These are phyloP conservation scores for Colletotrichum sp. DNA, from an alignment of 2,329 filamentous ascomycete species.

Conservation along the genomic window DNA sequence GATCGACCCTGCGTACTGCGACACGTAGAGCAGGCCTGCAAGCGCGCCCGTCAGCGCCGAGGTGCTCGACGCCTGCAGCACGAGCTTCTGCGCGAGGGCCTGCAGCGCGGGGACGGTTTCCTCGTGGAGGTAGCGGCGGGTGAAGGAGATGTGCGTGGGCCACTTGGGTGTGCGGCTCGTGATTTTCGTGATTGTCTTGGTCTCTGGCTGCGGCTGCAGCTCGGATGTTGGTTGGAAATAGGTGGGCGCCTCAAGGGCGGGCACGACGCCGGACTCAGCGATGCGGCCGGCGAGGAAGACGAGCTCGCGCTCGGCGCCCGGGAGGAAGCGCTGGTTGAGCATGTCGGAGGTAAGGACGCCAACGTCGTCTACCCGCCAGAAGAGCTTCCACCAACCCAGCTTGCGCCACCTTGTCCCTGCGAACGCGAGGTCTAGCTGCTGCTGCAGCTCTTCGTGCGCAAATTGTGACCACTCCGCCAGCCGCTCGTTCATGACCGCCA, in stretches of 20 bases:
- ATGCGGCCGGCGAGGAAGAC: conserved; percentile 84
- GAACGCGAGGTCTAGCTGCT: conserved; percentile 80
- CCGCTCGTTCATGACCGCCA: conserved; percentile 57
- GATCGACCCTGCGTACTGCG: conserved; percentile 54
- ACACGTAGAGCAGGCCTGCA: conserved; percentile 61
- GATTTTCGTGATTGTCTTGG: not conserved
- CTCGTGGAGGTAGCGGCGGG: conserved; percentile 69
- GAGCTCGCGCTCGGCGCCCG: conserved; percentile 78
- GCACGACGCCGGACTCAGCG: conserved; percentile 47
- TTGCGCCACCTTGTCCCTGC: conserved; percentile 78
- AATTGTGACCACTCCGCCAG: conserved; percentile 78
- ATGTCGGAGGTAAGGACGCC: conserved; percentile 83
- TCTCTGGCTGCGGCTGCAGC: conserved; percentile 15
- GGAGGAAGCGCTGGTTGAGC: conserved; percentile 77
- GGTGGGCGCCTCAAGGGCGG: not conserved
- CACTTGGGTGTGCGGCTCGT: conserved; percentile 51
- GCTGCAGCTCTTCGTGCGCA: conserved; percentile 83
- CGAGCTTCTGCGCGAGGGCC: conserved; percentile 73
- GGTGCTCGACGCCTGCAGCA: conserved; percentile 77
- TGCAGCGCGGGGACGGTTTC: conserved; percentile 74
- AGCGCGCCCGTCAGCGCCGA: conserved; percentile 66
- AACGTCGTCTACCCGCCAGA: conserved; percentile 94
- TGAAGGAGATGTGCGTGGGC: conserved; percentile 76
- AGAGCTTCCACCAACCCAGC: conserved; percentile 91
- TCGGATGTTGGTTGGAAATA: conserved; percentile 40